Percentiles rank a stretch among this genome's conserved stretches.
Conservation (phyloP, 2,329 filamentous ascomycete species). For the Phaeosphaeriaceae sp. region DNA sequence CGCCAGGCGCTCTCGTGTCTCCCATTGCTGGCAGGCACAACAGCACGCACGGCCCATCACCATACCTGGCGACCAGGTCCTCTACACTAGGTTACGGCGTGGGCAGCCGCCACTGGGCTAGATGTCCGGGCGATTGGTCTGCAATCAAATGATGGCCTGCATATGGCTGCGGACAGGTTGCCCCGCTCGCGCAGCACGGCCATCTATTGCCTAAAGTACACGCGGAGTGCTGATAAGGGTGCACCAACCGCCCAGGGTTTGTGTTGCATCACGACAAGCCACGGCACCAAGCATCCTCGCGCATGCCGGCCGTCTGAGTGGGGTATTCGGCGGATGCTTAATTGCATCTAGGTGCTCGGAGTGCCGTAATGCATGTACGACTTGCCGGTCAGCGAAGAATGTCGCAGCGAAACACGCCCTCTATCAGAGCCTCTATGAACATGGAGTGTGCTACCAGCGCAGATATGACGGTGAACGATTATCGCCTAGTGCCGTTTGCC, state of each 20-base stretch:
- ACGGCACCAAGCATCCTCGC: conserved; percentile 19
- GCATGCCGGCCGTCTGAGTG: conserved; percentile 19
- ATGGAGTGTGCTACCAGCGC: neutral
- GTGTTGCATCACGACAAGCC: conserved; percentile 9
- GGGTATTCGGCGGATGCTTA: conserved; percentile 7
- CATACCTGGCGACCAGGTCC: conserved; percentile 13
- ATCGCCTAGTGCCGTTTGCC: neutral
- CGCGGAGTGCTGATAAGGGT: conserved; percentile 32
- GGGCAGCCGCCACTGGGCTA: conserved; percentile 18
- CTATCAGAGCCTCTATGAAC: neutral
- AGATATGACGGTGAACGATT: neutral
- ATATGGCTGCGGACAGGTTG: conserved; percentile 17
- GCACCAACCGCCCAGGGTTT: conserved; percentile 17
- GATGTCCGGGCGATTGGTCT: conserved; percentile 25
- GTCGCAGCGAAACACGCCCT: neutral
- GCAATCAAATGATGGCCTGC: conserved; percentile 21
- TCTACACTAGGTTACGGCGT: conserved; percentile 24
- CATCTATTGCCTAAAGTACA: conserved; percentile 22
- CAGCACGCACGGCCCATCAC: conserved; percentile 20
- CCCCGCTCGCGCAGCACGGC: conserved; percentile 18
- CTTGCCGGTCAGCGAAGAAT: neutral
- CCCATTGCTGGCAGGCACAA: conserved; percentile 17
- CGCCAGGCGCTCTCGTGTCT: conserved; percentile 16
- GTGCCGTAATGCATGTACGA: neutral
- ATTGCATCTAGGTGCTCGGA: neutral